Base-by-base conservation (phyloP, 768 basidiomycete species). In the Gautieria morchelliformis region DNA sequence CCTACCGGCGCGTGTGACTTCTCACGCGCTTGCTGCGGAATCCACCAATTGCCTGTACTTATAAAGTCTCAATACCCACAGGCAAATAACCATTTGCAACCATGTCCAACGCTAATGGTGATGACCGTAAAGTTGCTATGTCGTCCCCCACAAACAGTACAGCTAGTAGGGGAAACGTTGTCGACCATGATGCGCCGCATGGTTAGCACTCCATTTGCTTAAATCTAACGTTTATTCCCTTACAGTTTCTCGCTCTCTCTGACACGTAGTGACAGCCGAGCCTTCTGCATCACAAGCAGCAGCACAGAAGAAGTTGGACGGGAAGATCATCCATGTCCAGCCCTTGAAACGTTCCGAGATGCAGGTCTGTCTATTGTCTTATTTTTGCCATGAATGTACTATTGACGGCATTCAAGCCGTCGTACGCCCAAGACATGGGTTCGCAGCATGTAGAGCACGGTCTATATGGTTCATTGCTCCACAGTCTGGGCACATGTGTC, bases 341-440 rank as follows among this genome's bases (percentile, higher is more conserved):
- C 90, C 91, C 1, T 72, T 93, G 71, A 88, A 84, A 73, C 79
- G 81, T 60, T 81, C 77, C 46, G 90, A 93, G 72, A 92, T 93
- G 90, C 90, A 93, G 83, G 87, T 84, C 41, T 45, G 75, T 63
- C 41, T 22, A 22, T 48, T 37, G 46, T 6, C 37, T 32, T 22
- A 47, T 17, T 51, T 37, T 27, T 2, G n/a, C 35, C 22, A 50
- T 4, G 24, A 53, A 24, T 39, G 9, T 40, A 53, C 50, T 5
- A 33, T 58, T 39, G 27, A 6, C 53, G 63, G 66, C 30, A 69
- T 68, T 66, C 69, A 96, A 27, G 85, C 92, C 89, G 2, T 92
- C 89, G 0, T 96, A 97, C 69, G 83, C 93, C 2, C 93, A 97
- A 71, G 91, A 94, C 69, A 71, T 93, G 44, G 92, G 93, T 44